These are phyloP conservation scores for Scedosporium boydii DNA, from an alignment of 2,329 filamentous ascomycete species.

Conservation along the genomic window DNA sequence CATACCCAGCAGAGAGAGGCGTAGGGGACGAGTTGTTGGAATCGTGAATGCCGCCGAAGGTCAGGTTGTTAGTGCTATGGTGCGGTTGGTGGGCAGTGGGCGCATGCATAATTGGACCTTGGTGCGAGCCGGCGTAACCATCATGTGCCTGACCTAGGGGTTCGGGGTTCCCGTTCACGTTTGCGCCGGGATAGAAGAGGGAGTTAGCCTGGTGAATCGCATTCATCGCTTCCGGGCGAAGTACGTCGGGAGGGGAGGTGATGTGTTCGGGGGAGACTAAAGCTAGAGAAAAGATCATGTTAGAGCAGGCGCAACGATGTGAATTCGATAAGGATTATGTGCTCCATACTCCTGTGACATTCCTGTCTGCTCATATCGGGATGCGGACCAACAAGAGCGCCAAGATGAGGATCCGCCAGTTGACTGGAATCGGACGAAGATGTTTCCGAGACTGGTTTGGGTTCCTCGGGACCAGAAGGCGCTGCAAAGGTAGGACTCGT, in stretches of 20 bases:
- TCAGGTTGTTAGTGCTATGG: constrained; percentile 44
- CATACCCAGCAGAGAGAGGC: constrained; percentile 36
- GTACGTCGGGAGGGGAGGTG: neutral
- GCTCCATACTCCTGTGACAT: no score
- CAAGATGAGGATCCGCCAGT: no score
- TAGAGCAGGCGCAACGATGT: no score
- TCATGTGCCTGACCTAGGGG: neutral
- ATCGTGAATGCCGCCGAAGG: constrained; percentile 44
- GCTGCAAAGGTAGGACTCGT: neutral
- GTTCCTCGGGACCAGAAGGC: neutral
- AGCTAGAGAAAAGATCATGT: no score
- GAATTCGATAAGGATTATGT: no score
- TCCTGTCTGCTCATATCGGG: no score
- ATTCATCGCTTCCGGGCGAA: neutral
- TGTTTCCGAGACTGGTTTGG: no score
- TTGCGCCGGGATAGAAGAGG: neutral
- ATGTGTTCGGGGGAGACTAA: neutral
- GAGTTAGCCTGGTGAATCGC: neutral
- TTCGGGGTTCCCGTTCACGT: neutral
- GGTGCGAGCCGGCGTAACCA: neutral
- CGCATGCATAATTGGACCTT: neutral
- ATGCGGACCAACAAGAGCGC: no score
- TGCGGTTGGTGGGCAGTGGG: constrained; percentile 18
- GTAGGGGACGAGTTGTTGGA: constrained; percentile 51
- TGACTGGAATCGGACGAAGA: no score